Evolutionary conservation across 176 grass and related monocot species (phyloP).

Genomic region (Thinopyrum elongatum): DNA sequence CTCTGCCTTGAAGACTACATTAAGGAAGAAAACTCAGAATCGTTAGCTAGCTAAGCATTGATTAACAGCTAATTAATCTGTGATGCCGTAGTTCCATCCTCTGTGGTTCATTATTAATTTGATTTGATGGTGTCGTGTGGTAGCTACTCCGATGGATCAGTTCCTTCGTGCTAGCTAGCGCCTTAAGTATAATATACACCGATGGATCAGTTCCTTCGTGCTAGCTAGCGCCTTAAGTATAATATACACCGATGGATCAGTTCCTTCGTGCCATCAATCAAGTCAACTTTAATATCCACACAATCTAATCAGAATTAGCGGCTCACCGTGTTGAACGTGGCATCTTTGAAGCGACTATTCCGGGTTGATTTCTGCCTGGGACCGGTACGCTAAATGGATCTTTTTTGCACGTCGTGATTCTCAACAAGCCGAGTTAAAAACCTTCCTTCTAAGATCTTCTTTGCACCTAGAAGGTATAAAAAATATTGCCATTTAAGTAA

Average conservation of each 20-base stretch:
- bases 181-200: background rate
- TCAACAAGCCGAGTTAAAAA: background rate
- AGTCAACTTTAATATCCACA: background rate
- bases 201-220: background rate
- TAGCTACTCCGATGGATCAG: background rate
- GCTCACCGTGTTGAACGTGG: slow-evolving; percentile 3
- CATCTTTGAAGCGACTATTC: background rate
- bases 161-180: background rate
- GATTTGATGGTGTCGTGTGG: background rate
- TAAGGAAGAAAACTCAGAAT: slow-evolving; percentile 5
- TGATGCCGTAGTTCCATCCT: background rate
- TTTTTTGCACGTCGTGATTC: background rate
- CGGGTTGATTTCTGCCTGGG: too few species aligned
- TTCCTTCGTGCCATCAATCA: slow-evolving; percentile 1
- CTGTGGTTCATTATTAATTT: background rate
- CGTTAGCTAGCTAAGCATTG: background rate
- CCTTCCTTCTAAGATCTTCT: background rate
- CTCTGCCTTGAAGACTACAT: background rate
- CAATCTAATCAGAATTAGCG: background rate
- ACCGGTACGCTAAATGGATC: background rate
- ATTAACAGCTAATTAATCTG: background rate
- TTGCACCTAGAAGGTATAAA: background rate
- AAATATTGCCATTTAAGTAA: background rate
- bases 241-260: background rate
- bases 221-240: background rate